A percentile compares a stretch with the other conserved stretches of the same genome.
Conservation (phyloP, 2,329 filamentous ascomycete species). For the Ophiostoma quercus region DNA sequence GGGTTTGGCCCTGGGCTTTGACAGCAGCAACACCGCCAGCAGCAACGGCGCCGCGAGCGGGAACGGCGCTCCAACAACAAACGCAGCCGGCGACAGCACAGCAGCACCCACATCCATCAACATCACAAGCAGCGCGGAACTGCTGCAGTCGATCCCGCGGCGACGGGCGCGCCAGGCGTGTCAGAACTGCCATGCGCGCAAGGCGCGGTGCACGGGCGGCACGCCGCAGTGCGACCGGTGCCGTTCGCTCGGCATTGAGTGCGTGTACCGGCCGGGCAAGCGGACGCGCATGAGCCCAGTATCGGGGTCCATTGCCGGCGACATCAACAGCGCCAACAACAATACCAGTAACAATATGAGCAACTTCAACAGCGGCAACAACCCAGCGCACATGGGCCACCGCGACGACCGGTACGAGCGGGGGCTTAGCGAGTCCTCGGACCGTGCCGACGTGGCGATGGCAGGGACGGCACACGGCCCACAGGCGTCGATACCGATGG, state of each 20-base stretch:
- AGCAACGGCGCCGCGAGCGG: neutral
- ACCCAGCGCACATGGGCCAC: neutral
- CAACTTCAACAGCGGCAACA: slow-evolving; percentile 27
- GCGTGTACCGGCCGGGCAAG: slow-evolving; percentile 50
- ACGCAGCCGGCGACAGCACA: neutral
- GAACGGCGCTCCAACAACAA: neutral
- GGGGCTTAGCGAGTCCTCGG: slow-evolving; percentile 30
- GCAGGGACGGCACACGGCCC: slow-evolving; percentile 1
- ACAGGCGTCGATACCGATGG: neutral
- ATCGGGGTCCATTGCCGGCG: slow-evolving; percentile 16
- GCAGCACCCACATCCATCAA: neutral
- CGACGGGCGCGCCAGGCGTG: slow-evolving; percentile 54
- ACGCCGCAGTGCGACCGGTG: slow-evolving; percentile 51
- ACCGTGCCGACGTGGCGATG: slow-evolving; percentile 20
- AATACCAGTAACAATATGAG: neutral
- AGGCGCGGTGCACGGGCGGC: slow-evolving; percentile 55
- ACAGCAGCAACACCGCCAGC: slow-evolving; percentile 36
- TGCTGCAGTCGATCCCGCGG: slow-evolving; percentile 42
- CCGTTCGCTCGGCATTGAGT: slow-evolving; percentile 50
- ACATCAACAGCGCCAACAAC: neutral
- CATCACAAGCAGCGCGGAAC: slow-evolving; percentile 18
- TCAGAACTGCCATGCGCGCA: slow-evolving; percentile 53
- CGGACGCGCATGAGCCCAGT: slow-evolving; percentile 31
- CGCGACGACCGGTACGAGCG: slow-evolving; percentile 28
- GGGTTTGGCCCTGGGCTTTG: slow-evolving; percentile 35